A percentile compares a stretch with the other conserved stretches of the same genome.
Evolutionary conservation across 257 asterid genomes (phyloP).

Genomic region (Penstemon barbatus): DNA sequence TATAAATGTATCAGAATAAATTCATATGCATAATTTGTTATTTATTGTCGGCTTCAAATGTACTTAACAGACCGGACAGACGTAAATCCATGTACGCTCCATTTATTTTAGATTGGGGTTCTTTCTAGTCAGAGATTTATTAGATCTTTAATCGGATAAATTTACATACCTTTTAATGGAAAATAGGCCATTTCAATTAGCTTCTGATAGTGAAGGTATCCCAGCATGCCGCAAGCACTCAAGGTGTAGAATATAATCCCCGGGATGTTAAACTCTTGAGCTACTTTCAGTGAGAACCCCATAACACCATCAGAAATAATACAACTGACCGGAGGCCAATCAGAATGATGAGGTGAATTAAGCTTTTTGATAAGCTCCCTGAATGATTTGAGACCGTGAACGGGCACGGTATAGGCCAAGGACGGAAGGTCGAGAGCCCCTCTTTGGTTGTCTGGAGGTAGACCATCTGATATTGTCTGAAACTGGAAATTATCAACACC

Average conservation of each 20-base stretch:
- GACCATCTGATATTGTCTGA: constrained; percentile 52
- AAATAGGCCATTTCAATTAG: constrained; percentile 31
- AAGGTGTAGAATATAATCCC: constrained; percentile 39
- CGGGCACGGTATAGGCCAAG: constrained; percentile 26
- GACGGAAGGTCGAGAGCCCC: constrained; percentile 35
- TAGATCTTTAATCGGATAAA: neutral
- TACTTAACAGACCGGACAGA: no score
- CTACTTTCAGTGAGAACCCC: constrained; percentile 44
- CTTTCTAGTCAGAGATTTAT: no score
- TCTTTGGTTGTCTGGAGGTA: constrained; percentile 34
- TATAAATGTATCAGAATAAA: no score
- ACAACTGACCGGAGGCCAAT: constrained; percentile 47
- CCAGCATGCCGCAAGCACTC: constrained; percentile 40
- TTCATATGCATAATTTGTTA: no score
- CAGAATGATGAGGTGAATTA: neutral
- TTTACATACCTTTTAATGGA: constrained; percentile 48
- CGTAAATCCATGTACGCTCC: no score
- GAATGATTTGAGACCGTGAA: constrained; percentile 31
- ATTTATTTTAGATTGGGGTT: no score
- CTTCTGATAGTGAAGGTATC: constrained; percentile 24
- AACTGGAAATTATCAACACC: constrained; percentile 32
- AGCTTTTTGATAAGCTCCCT: constrained; percentile 38
- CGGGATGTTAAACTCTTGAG: constrained; percentile 47
- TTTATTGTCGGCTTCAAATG: no score
- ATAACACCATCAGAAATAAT: constrained; percentile 42